Evolutionary conservation across 345 rosid species (phyloP), one percentile per base, ranked within the genome.

Genomic region (Punica granatum): DNA sequence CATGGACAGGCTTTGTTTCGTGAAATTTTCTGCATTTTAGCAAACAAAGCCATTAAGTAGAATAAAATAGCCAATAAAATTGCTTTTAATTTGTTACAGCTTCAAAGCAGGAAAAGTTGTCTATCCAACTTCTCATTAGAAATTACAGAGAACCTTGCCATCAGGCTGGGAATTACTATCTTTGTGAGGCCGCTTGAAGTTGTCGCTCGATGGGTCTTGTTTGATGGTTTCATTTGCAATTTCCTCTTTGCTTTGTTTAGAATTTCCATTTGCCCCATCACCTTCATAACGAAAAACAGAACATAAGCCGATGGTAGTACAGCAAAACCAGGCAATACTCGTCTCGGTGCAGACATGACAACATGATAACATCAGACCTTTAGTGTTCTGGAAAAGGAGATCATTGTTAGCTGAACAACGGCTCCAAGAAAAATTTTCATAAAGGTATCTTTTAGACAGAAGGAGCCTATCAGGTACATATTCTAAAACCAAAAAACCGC

Each of bases 1-100:
- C 96, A 91, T 33, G 88, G 87, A 69, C 97, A 91, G 19, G 70
- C 51, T 75, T 87, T 84, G 74, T 87, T 90, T 81, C 91, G 83
- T 15, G 91, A 69, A 42, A 90, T 77, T 77, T 84, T 86, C 90
- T 83, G 80, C 78, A 70, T 42, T 74, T 26, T 56, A 56, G 19
- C 34, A 30, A 56, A 26, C 34, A 56, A 56, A 26, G 61, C 59
- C 4, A 25, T 11, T 53, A 56, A 26, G 26, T 13, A 71, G 63
- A 39, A 18, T 9, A 39, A 37, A 61, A 25, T 26, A 42, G 33
- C 64, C 7, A 43, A 46, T 25, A 6, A 31, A 68, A 39, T 58
- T 31, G 26, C 15, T 46, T 12, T 39, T 61, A 9, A 12, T 62
- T 9, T 4, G 44, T 32, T 15, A 63, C 23, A 23, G 12, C 39